Percentiles rank a stretch among this genome's conserved stretches.
Conservation (phyloP, 345 rosid species). For the Heritiera littoralis region DNA sequence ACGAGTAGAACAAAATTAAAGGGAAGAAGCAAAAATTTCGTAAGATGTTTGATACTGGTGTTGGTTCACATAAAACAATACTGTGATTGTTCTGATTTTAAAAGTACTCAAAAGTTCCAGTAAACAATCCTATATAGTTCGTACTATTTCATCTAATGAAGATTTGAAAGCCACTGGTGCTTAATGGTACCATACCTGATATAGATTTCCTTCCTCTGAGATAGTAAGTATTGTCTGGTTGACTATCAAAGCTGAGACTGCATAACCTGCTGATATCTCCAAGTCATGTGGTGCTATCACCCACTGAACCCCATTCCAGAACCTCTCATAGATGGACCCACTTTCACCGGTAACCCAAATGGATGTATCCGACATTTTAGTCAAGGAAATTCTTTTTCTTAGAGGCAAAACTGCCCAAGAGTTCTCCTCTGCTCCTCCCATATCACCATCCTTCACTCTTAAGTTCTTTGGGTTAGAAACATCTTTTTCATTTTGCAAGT, state of each 20-base stretch:
- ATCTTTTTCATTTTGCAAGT: conserved; percentile 17
- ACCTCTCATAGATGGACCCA: conserved; percentile 67
- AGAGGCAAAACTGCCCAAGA: conserved; percentile 34
- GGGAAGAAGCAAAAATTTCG: neutral
- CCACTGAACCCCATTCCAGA: conserved; percentile 81
- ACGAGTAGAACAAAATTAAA: neutral
- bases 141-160: neutral
- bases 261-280: conserved; percentile 45
- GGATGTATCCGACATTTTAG: conserved; percentile 60
- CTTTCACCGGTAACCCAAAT: conserved; percentile 73
- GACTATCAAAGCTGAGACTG: conserved; percentile 46
- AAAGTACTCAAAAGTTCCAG: neutral
- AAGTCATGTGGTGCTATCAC: conserved; percentile 68
- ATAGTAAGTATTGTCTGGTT: conserved; percentile 67
- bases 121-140: neutral
- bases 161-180: neutral
- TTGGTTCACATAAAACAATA: neutral
- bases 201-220: conserved; percentile 56
- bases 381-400: conserved; percentile 62
- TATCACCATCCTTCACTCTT: conserved; percentile 26
- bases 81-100: neutral
- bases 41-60: conserved; percentile 4
- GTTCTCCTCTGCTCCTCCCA: conserved; percentile 26
- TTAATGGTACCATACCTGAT: conserved; percentile 63
- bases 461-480: conserved; percentile 17